Conservation (phyloP, 805 yeast genomes). For the Monosporozyma unispora region DNA sequence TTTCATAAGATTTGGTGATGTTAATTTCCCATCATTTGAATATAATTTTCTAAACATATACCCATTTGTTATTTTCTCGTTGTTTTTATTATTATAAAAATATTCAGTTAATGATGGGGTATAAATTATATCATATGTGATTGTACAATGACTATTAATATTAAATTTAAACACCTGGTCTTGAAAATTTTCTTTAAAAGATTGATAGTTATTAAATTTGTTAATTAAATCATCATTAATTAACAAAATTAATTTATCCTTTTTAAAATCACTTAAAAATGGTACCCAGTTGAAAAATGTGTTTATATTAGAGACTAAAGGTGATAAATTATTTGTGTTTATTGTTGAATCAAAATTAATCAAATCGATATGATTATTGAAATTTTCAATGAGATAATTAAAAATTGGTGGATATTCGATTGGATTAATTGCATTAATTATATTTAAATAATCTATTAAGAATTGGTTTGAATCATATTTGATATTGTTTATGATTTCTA, state of each 20-base stretch:
- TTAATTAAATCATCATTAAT: neutral
- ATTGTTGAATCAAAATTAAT: neutral
- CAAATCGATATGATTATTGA: neutral
- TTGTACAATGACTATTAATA: too few species aligned
- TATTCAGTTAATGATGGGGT: neutral
- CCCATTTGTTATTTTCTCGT: neutral
- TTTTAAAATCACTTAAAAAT: neutral
- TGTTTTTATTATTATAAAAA: neutral
- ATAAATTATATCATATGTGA: neutral
- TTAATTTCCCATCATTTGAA: slow-evolving; percentile 2
- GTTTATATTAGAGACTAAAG: neutral
- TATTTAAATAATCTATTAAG: slow-evolving; percentile 9
- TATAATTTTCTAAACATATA: neutral
- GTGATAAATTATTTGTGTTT: neutral
- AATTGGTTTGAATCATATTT: slow-evolving; percentile 5
- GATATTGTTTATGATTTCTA: slow-evolving; percentile 8
- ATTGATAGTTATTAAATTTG: neutral
- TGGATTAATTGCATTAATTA: slow-evolving; percentile 5
- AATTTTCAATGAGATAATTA: neutral
- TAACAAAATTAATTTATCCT: neutral
- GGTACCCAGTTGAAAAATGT: neutral
- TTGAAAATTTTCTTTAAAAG: neutral
- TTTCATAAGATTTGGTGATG: neutral
- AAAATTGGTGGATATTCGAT: neutral
- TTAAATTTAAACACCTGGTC: neutral